A percentile compares a stretch with the other conserved stretches of the same genome.
phyloP scores from a whole-genome alignment of 495 filamentous ascomycete genomes.

The Penicillium ochrochloron region DNA sequence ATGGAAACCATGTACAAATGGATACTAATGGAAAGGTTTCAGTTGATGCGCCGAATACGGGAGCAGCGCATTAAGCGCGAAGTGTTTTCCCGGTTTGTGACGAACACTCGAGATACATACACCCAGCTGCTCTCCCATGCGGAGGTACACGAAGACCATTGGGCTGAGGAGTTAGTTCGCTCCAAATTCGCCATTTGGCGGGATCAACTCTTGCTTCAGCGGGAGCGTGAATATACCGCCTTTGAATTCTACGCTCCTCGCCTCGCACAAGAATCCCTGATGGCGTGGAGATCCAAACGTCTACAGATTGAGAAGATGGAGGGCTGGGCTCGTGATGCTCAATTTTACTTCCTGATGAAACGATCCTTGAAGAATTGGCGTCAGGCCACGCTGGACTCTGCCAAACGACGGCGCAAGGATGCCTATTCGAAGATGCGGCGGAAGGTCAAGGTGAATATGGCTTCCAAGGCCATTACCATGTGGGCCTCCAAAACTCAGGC shows the following conservation, averaged over 20 bases:
- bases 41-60: slow-evolving; percentile 56
- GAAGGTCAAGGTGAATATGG: slow-evolving; percentile 62
- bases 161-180: slow-evolving; percentile 38
- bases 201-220: slow-evolving; percentile 44
- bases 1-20: slow-evolving; percentile 67
- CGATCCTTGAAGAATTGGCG: slow-evolving; percentile 61
- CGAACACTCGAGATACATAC: slow-evolving; percentile 44
- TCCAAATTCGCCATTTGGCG: slow-evolving; percentile 51
- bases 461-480: slow-evolving; percentile 42
- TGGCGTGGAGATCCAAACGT: slow-evolving; percentile 50
- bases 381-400: slow-evolving; percentile 51
- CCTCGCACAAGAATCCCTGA: slow-evolving; percentile 52
- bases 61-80: slow-evolving; percentile 55
- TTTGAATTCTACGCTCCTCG: slow-evolving; percentile 58
- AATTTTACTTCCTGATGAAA: slow-evolving; percentile 63
- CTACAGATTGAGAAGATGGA: slow-evolving; percentile 54
- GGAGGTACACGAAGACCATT: slow-evolving; percentile 41
- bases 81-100: slow-evolving; percentile 48
- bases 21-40: slow-evolving; percentile 60
- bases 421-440: slow-evolving; percentile 64
- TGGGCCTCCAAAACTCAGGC: slow-evolving; percentile 53
- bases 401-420: slow-evolving; percentile 59
- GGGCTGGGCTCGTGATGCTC: slow-evolving; percentile 57
- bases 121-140: slow-evolving; percentile 44
- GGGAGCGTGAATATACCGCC: slow-evolving; percentile 54